Conservation (phyloP, 176 grass and related monocot species). For the Oryza coarctata region DNA sequence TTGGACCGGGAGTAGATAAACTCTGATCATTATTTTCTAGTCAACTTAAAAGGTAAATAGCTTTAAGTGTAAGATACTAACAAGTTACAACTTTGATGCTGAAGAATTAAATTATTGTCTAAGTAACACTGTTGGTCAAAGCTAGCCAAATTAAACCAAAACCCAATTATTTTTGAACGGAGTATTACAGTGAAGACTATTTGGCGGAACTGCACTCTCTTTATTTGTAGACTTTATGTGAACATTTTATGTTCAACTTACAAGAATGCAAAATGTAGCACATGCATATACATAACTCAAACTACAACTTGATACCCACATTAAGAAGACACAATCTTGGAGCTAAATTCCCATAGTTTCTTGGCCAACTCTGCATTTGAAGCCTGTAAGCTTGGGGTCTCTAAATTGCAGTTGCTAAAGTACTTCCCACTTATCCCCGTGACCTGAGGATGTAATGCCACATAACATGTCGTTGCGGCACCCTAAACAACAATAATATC, state of each 20-base stretch:
- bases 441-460: constrained; percentile 55
- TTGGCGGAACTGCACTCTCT: background rate
- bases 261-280: background rate
- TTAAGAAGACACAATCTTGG: constrained; percentile 21
- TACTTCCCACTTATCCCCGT: constrained; percentile 28
- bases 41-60: too few species aligned
- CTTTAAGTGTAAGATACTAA: too few species aligned
- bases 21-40: too few species aligned
- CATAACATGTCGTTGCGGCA: constrained; percentile 80
- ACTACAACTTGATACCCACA: background rate
- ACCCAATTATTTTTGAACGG: too few species aligned
- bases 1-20: too few species aligned
- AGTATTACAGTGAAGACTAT: too few species aligned
- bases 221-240: background rate
- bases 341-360: constrained; percentile 70
- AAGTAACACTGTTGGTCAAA: too few species aligned
- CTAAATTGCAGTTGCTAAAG: constrained; percentile 53
- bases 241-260: too few species aligned
- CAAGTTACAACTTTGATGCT: too few species aligned
- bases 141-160: too few species aligned
- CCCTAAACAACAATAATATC: constrained; percentile 31
- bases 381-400: constrained; percentile 37
- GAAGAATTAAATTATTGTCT: too few species aligned
- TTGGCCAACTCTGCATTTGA: constrained; percentile 60
- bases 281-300: constrained; percentile 11